A percentile compares a stretch with the other conserved stretches of the same genome.
phyloP scores from a whole-genome alignment of 495 filamentous ascomycete species.

The Hypomontagnella submonticulosa region DNA sequence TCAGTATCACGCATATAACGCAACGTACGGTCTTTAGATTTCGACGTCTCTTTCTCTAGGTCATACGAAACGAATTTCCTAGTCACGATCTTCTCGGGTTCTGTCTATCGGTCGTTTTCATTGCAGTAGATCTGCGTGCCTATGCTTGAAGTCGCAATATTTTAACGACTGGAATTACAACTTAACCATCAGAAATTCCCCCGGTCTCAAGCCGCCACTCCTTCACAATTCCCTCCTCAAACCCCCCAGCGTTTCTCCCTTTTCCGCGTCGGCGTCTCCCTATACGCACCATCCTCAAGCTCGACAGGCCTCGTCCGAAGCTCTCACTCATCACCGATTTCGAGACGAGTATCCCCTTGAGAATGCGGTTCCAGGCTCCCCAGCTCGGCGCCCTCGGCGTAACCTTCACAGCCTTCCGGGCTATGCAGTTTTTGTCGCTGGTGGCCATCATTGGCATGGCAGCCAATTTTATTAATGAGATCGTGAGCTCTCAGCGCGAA shows the following conservation, averaged over 20 bases:
- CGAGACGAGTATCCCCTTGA: conserved; percentile 44
- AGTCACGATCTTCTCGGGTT: conserved; percentile 38
- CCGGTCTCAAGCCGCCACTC: conserved; percentile 41
- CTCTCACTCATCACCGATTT: conserved; percentile 50
- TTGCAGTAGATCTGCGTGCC: conserved; percentile 47
- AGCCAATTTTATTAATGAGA: conserved; percentile 83
- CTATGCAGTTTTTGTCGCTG: conserved; percentile 76
- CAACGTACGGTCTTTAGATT: conserved; percentile 27
- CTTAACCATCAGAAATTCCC: not conserved
- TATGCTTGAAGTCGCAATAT: not conserved
- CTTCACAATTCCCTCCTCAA: conserved; percentile 48
- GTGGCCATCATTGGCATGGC: conserved; percentile 83
- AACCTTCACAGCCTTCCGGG: conserved; percentile 78
- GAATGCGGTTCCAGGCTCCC: conserved; percentile 51
- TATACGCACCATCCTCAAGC: conserved; percentile 43
- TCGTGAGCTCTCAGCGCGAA: conserved; percentile 69
- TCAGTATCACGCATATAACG: conserved; percentile 29
- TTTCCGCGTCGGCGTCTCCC: conserved; percentile 45
- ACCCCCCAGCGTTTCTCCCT: conserved; percentile 41
- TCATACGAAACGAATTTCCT: conserved; percentile 39
- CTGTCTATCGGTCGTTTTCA: conserved; percentile 23
- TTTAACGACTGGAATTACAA: conserved; percentile 10
- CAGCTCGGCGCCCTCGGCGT: conserved; percentile 80
- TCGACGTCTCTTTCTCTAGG: conserved; percentile 25
- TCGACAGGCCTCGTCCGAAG: conserved; percentile 35